phyloP scores from a whole-genome alignment of 371 early-diverging fungal species.

The Homolaphlyctis polyrhiza region DNA sequence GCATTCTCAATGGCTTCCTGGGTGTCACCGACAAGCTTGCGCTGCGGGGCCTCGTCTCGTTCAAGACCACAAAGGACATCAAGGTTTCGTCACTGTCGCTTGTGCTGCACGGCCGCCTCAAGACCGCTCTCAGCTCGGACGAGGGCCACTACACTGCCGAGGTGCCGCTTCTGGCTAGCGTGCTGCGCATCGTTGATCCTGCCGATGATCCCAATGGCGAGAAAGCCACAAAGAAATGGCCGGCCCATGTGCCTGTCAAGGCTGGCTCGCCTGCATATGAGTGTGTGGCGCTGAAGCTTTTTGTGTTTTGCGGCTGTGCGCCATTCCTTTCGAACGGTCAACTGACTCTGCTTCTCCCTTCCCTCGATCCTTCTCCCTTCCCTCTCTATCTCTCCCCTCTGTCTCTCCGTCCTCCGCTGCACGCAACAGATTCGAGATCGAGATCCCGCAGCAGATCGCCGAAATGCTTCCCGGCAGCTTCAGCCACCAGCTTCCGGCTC shows the following conservation, averaged over 20 bases:
- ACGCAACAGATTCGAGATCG: not conserved
- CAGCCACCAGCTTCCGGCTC: not conserved
- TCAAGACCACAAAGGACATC: constrained; percentile 3
- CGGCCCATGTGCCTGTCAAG: not conserved
- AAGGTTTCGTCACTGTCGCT: not conserved
- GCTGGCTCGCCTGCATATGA: too few species aligned
- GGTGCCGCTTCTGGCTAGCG: not conserved
- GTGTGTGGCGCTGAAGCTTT: too few species aligned
- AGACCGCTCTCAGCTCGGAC: not conserved
- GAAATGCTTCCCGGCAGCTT: not conserved
- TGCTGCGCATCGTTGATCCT: not conserved
- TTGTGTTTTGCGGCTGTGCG: too few species aligned
- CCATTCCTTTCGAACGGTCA: too few species aligned
- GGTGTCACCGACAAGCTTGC: not conserved
- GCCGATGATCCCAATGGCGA: not conserved
- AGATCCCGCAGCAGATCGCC: not conserved
- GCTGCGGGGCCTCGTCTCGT: not conserved
- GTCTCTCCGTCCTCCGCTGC: too few species aligned
- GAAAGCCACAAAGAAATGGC: not conserved
- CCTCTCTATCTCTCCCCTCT: too few species aligned
- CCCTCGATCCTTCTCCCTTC: too few species aligned
- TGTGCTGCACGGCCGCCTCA: not conserved
- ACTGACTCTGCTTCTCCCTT: too few species aligned
- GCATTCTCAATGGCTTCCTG: not conserved
- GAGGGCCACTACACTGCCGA: constrained; percentile 1